These are phyloP conservation scores for Chaetomiaceae sp. DNA, from an alignment of 2,329 filamentous ascomycete genomes.

Conservation along the genomic window DNA sequence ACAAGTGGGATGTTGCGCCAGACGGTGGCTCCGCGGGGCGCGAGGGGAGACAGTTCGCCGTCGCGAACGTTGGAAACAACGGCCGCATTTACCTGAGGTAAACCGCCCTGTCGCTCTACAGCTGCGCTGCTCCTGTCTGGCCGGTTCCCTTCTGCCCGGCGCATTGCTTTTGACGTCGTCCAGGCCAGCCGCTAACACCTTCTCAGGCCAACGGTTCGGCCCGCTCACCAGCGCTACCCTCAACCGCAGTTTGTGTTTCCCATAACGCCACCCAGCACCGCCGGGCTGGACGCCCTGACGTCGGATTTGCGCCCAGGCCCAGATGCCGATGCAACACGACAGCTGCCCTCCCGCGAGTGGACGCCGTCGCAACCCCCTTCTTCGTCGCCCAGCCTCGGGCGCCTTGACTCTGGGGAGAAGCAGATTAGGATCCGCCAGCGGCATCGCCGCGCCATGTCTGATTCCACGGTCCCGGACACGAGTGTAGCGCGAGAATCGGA, in stretches of 20 bases:
- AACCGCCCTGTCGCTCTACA: too few relatives aligned
- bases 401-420: conserved; percentile 31
- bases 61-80: conserved; percentile 77
- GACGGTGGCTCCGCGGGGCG: conserved; percentile 57
- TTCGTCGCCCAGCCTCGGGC: conserved; percentile 31
- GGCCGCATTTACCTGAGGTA: conserved; percentile 76
- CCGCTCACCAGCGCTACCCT: conserved; percentile 54
- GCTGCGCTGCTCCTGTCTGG: not conserved
- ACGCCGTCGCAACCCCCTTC: conserved; percentile 37
- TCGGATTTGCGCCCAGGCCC: conserved; percentile 27
- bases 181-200: conserved; percentile 16
- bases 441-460: conserved; percentile 64
- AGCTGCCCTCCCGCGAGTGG: conserved; percentile 36
- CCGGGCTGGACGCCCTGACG: conserved; percentile 45
- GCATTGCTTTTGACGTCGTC: not conserved
- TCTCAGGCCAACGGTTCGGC: conserved; percentile 55
- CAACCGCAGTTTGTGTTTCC: conserved; percentile 57
- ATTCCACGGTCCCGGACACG: conserved; percentile 68
- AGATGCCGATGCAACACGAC: conserved; percentile 19
- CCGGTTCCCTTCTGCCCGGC: not conserved
- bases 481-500: conserved; percentile 48
- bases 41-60: conserved; percentile 67
- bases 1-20: conserved; percentile 50
- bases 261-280: conserved; percentile 53
- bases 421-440: conserved; percentile 29